phyloP scores from a whole-genome alignment of 2,329 filamentous ascomycete species.

The Venturia pyrina region DNA sequence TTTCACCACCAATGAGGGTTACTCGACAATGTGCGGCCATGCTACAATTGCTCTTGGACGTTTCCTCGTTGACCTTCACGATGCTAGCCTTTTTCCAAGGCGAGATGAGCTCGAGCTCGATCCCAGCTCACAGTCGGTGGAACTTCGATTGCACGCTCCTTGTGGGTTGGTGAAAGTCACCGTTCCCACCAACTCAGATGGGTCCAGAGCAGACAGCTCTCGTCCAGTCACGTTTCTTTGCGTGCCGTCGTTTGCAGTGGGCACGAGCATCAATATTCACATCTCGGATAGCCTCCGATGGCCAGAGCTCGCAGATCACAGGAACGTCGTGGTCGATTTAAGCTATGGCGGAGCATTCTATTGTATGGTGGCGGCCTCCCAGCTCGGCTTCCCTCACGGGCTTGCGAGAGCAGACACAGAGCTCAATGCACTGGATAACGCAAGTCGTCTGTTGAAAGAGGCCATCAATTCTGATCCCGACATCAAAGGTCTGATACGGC shows the following conservation, averaged over 20 bases:
- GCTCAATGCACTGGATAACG: constrained; percentile 22
- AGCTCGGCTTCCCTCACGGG: constrained; percentile 30
- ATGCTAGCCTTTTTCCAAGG: constrained; percentile 29
- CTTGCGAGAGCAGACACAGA: constrained; percentile 18
- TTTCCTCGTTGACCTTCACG: constrained; percentile 24
- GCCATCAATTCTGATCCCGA: constrained; percentile 17
- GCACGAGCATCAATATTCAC: constrained; percentile 21
- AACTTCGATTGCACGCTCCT: constrained; percentile 33
- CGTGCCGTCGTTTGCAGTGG: constrained; percentile 33
- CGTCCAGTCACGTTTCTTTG: constrained; percentile 33
- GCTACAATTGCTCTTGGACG: constrained; percentile 41
- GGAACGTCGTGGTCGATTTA: constrained; percentile 25
- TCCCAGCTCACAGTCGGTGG: constrained; percentile 17
- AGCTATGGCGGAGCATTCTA: constrained; percentile 39
- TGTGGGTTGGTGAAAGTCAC: constrained; percentile 33
- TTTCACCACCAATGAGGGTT: constrained; percentile 39
- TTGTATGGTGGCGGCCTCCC: constrained; percentile 25
- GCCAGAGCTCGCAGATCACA: constrained; percentile 25
- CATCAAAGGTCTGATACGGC: constrained; percentile 18
- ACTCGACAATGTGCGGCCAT: constrained; percentile 43
- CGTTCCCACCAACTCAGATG: constrained; percentile 25
- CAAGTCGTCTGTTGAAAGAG: constrained; percentile 26
- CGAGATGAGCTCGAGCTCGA: constrained; percentile 25
- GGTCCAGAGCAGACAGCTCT: constrained; percentile 26
- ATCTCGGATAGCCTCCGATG: constrained; percentile 25